A percentile compares a stretch with the other conserved stretches of the same genome.
These are phyloP conservation scores for Mycosphaerelloides madeirae DNA, from an alignment of 2,329 filamentous ascomycete genomes.

Conservation along the genomic window DNA sequence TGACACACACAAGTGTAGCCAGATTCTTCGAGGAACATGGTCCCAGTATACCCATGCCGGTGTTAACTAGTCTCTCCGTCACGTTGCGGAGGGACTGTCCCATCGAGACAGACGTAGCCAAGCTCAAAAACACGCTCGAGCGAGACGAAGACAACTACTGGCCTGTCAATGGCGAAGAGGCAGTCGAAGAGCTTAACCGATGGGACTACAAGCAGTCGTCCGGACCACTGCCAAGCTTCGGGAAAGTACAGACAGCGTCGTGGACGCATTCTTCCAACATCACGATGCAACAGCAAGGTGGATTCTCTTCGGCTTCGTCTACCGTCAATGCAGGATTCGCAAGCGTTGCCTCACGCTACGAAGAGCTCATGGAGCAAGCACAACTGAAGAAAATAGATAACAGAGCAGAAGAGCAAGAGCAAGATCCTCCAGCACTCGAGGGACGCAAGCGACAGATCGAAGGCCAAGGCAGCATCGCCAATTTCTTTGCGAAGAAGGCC, in stretches of 20 bases:
- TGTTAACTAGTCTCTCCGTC: slow-evolving; percentile 62
- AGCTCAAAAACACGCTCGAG: slow-evolving; percentile 45
- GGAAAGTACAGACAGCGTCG: slow-evolving; percentile 13
- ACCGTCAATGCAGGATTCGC: slow-evolving; percentile 30
- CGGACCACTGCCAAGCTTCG: slow-evolving; percentile 10
- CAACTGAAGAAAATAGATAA: slow-evolving; percentile 26
- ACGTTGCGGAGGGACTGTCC: slow-evolving; percentile 65
- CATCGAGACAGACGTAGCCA: slow-evolving; percentile 50
- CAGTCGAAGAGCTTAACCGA: slow-evolving; percentile 29
- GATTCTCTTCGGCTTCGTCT: slow-evolving; percentile 27
- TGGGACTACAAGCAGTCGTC: slow-evolving; percentile 33
- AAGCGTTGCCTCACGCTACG: slow-evolving; percentile 37
- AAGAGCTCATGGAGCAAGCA: slow-evolving; percentile 37
- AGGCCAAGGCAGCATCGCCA: slow-evolving; percentile 50
- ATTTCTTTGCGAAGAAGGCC: slow-evolving; percentile 45
- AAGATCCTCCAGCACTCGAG: slow-evolving; percentile 24
- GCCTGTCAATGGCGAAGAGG: slow-evolving; percentile 58
- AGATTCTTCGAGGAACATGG: slow-evolving; percentile 58
- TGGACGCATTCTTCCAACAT: slow-evolving; percentile 17
- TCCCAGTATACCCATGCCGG: slow-evolving; percentile 60
- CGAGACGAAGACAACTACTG: slow-evolving; percentile 63
- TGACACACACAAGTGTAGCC: slow-evolving; percentile 53
- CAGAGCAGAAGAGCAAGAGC: slow-evolving; percentile 21
- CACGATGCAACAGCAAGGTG: slow-evolving; percentile 25
- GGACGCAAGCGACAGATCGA: slow-evolving; percentile 37